Percentiles rank a stretch among this genome's conserved stretches.
These are phyloP conservation scores for Lactifluus subvellereus DNA, from an alignment of 768 basidiomycete species.

Conservation along the genomic window DNA sequence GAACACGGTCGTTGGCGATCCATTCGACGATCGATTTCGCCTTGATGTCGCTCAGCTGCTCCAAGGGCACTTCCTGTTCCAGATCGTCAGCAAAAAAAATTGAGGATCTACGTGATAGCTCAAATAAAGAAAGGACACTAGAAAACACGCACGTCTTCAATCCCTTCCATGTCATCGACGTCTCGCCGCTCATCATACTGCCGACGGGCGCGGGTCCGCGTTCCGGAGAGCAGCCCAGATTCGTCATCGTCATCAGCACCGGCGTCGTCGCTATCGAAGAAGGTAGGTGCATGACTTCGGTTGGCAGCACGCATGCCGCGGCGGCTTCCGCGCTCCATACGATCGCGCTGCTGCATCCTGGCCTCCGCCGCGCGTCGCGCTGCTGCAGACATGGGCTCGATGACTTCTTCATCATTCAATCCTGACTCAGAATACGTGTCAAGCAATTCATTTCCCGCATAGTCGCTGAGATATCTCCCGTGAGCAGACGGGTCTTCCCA, in stretches of 20 bases:
- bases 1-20: slow-evolving; percentile 91
- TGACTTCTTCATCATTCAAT: slow-evolving; percentile 75
- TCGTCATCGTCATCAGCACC: slow-evolving; percentile 61
- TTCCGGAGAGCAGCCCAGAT: slow-evolving; percentile 58
- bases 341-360: slow-evolving; percentile 85
- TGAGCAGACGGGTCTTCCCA: slow-evolving; percentile 11
- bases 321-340: slow-evolving; percentile 58
- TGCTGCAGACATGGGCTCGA: slow-evolving; percentile 58
- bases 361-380: slow-evolving; percentile 79
- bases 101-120: neutral
- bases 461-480: slow-evolving; percentile 51
- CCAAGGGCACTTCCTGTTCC: slow-evolving; percentile 81
- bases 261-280: slow-evolving; percentile 79
- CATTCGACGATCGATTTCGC: slow-evolving; percentile 96
- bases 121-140: neutral
- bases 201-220: slow-evolving; percentile 77
- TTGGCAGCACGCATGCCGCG: slow-evolving; percentile 69
- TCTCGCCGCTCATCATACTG: slow-evolving; percentile 93
- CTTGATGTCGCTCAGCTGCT: slow-evolving; percentile 96
- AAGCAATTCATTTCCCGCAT: slow-evolving; percentile 72
- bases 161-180: slow-evolving; percentile 84
- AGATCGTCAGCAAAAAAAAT: slow-evolving; percentile 18
- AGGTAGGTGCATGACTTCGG: slow-evolving; percentile 78
- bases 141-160: slow-evolving; percentile 66
- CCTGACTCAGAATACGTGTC: slow-evolving; percentile 86